A percentile compares a stretch with the other conserved stretches of the same genome.
phyloP scores from a whole-genome alignment of 257 asterid species.

The Euphrasia confusa region DNA sequence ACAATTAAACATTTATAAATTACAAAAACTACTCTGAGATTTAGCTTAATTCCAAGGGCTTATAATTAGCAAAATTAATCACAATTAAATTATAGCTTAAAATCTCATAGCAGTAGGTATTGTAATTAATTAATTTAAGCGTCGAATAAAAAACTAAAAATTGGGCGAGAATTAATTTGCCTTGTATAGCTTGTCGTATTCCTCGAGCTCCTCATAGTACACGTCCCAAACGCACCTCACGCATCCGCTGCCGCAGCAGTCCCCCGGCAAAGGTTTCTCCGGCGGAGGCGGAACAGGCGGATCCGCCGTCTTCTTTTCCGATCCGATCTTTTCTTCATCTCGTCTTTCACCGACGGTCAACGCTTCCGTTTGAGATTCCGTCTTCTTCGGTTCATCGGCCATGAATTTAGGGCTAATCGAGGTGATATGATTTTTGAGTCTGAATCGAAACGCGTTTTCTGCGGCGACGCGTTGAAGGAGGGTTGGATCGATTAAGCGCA shows the following conservation, averaged over 20 bases:
- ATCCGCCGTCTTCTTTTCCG: conserved; percentile 28
- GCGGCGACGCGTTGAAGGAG: conserved; percentile 11
- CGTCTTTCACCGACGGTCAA: background rate
- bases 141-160: background rate
- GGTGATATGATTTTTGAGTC: conserved; percentile 1
- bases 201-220: conserved; percentile 68
- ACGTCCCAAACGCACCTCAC: conserved; percentile 67
- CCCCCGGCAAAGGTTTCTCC: conserved; percentile 68
- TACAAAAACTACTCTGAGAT: too few species aligned
- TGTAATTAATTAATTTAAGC: background rate
- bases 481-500: conserved; percentile 5
- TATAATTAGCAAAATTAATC: too few species aligned
- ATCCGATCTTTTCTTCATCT: conserved; percentile 25
- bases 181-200: conserved; percentile 43
- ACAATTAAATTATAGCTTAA: too few species aligned
- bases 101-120: background rate
- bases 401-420: conserved; percentile 19
- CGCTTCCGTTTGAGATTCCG: background rate
- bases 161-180: background rate
- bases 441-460: background rate
- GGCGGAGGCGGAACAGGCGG: conserved; percentile 48
- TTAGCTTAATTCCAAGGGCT: too few species aligned
- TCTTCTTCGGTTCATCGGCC: conserved; percentile 35
- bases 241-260: conserved; percentile 73
- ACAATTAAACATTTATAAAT: too few species aligned